Evolutionary conservation across 2,329 filamentous ascomycete genomes (phyloP), one percentile per base, ranked within the genome.

Genomic region (Phaeosphaeria sp.): DNA sequence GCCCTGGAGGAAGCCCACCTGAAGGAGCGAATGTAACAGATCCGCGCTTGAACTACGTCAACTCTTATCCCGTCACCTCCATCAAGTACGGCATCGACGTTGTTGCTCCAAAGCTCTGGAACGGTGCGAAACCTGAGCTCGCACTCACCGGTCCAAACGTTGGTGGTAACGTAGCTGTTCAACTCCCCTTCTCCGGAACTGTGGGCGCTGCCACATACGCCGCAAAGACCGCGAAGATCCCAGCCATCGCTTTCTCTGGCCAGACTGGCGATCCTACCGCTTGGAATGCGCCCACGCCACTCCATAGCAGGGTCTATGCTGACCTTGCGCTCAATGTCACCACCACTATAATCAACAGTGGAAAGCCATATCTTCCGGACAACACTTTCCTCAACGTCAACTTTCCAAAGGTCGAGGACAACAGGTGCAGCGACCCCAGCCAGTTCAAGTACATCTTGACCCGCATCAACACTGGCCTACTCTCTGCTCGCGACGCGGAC

Each of bases 311-410:
- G 13, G 74, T 91, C n/a, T 91, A 91, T 65, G 87, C 86, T 2
- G 81, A 88, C 51, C 81, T 91, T 4, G 84, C 88, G 1, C 77
- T 83, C 13, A 85, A 83, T 24, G 69, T 91, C 6, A 87, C 86
- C 7, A 76, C 84, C 50, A 78, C 79, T 2, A 67, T 91, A 40
- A 69, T 89, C 25, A 79, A 74, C 1, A 80, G 83, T 0, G 87
- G 87, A 40, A 79, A 80, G 40, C 89, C 89, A 0, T 91, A 89
- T 68, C 80, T 91, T 3, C 88, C 89, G 0, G 66, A 78, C 0
- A 81, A 83, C 46, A 81, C 85, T 2, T 90, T 83, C 72, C 81
- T 91, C 30, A 91, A 91, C 64, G 87, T 91, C 65, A 91, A 91
- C 77, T 90, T 89, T 67, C 86, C 86, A 5, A 74, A 80, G 56